Percentiles rank a stretch among this genome's conserved stretches.
These are phyloP conservation scores for Xylaria sp. DNA, from an alignment of 2,329 filamentous ascomycete genomes.

Conservation along the genomic window DNA sequence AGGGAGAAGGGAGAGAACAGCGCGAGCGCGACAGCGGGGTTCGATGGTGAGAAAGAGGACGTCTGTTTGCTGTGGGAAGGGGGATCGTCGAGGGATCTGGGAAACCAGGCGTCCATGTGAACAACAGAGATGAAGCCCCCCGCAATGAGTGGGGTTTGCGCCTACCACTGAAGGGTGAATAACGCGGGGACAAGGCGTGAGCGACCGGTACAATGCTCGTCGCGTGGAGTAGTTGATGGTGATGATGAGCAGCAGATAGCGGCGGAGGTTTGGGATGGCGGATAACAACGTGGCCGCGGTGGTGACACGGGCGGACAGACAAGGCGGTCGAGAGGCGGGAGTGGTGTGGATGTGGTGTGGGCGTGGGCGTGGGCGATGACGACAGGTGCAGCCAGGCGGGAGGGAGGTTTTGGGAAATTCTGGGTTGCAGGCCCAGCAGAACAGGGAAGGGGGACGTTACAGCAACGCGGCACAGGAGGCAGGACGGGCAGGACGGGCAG, in stretches of 20 bases:
- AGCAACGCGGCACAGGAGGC: background rate
- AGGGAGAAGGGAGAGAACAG: background rate
- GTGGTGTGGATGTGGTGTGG: slow-evolving; percentile 15
- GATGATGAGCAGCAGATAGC: slow-evolving; percentile 27
- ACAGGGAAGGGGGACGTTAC: slow-evolving; percentile 28
- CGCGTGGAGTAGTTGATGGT: slow-evolving; percentile 37
- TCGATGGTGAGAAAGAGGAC: slow-evolving; percentile 6
- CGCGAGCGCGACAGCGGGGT: background rate
- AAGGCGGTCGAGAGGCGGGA: slow-evolving; percentile 38
- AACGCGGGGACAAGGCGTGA: slow-evolving; percentile 36
- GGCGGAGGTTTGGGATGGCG: slow-evolving; percentile 32
- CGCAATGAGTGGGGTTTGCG: slow-evolving; percentile 46
- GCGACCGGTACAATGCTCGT: slow-evolving; percentile 26
- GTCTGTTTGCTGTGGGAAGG: background rate
- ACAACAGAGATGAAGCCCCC: slow-evolving; percentile 37
- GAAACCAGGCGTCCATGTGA: slow-evolving; percentile 27
- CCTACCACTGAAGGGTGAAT: slow-evolving; percentile 38
- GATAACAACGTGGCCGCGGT: slow-evolving; percentile 19
- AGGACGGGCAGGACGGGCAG: background rate
- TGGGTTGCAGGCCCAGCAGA: slow-evolving; percentile 38
- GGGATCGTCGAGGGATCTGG: slow-evolving; percentile 13
- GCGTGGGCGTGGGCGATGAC: slow-evolving; percentile 41
- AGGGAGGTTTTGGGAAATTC: slow-evolving; percentile 33
- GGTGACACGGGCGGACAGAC: slow-evolving; percentile 19
- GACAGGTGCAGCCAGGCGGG: slow-evolving; percentile 38